phyloP scores from a whole-genome alignment of 495 filamentous ascomycete species.

The Talaromyces nanjingensis region DNA sequence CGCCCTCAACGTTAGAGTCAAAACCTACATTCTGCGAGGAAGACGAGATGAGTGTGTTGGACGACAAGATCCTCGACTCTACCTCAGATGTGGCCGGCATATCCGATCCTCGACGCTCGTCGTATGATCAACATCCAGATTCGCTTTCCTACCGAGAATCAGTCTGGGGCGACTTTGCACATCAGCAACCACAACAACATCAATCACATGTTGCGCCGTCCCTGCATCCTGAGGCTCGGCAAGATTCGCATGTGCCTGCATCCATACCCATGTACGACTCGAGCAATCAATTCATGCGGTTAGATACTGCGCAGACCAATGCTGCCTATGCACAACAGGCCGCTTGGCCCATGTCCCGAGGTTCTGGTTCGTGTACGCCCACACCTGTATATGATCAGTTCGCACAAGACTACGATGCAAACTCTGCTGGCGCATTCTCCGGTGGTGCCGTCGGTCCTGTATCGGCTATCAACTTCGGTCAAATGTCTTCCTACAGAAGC shows the following conservation, averaged over 20 bases:
- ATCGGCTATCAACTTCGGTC: conserved; percentile 36
- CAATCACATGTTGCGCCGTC: conserved; percentile 8
- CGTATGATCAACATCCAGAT: conserved; percentile 58
- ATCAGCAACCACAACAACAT: conserved; percentile 20
- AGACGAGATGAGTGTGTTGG: conserved; percentile 73
- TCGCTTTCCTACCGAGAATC: conserved; percentile 70
- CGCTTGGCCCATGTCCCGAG: conserved; percentile 35
- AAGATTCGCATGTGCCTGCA: conserved; percentile 27
- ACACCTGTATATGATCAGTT: conserved; percentile 57
- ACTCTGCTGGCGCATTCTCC: conserved; percentile 45
- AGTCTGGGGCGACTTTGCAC: conserved; percentile 68
- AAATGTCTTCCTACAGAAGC: conserved; percentile 36
- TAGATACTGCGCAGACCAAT: conserved; percentile 44
- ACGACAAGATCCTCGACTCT: conserved; percentile 76
- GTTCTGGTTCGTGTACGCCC: conserved; percentile 54
- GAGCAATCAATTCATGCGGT: conserved; percentile 49
- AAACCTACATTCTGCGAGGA: conserved; percentile 63
- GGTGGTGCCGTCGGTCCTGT: conserved; percentile 46
- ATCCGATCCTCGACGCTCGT: conserved; percentile 56
- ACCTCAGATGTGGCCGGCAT: conserved; percentile 65
- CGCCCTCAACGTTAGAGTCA: conserved; percentile 55
- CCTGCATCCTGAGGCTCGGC: conserved; percentile 21
- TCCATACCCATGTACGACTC: conserved; percentile 29
- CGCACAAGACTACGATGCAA: conserved; percentile 50
- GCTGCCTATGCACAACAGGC: conserved; percentile 44